Evolutionary conservation across 495 filamentous ascomycete genomes (phyloP).

Genomic region (Viridothelium virens): DNA sequence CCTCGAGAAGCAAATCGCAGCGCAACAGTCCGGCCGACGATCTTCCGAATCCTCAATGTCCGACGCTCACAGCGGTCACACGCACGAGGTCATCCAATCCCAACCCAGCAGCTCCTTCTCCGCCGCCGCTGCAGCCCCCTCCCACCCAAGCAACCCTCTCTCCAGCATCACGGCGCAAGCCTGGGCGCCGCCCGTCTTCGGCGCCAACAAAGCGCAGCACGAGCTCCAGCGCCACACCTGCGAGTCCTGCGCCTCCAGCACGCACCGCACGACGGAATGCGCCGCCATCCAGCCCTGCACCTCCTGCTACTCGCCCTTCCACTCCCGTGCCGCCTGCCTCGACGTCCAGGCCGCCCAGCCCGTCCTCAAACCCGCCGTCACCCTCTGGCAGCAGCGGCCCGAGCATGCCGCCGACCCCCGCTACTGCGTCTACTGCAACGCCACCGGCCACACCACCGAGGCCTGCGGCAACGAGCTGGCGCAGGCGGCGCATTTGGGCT

Average conservation of each 20-base stretch:
- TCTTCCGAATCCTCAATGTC: not conserved
- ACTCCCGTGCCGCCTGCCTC: not conserved
- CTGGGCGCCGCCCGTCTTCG: not conserved
- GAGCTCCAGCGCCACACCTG: not conserved
- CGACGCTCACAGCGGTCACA: not conserved
- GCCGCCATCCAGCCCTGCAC: not conserved
- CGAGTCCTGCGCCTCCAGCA: not conserved
- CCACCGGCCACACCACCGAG: not conserved
- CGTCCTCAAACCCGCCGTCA: slow-evolving; percentile 8
- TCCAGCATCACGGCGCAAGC: not conserved
- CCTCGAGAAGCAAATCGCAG: not conserved
- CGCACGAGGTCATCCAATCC: not conserved
- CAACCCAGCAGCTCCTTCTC: not conserved
- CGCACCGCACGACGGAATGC: slow-evolving; percentile 2
- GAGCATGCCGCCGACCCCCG: not conserved
- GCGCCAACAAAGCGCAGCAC: not conserved
- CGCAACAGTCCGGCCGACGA: not conserved
- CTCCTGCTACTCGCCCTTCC: slow-evolving; percentile 5
- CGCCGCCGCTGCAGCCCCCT: not conserved
- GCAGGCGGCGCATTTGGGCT: not conserved
- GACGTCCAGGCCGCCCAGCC: slow-evolving; percentile 12
- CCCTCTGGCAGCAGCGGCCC: slow-evolving; percentile 1
- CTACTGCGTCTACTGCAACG: slow-evolving; percentile 10
- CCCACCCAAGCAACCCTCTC: not conserved
- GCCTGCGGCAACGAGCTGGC: not conserved